These are phyloP conservation scores for Neobulgaria alba DNA, from an alignment of 2,329 filamentous ascomycete species.

Conservation along the genomic window DNA sequence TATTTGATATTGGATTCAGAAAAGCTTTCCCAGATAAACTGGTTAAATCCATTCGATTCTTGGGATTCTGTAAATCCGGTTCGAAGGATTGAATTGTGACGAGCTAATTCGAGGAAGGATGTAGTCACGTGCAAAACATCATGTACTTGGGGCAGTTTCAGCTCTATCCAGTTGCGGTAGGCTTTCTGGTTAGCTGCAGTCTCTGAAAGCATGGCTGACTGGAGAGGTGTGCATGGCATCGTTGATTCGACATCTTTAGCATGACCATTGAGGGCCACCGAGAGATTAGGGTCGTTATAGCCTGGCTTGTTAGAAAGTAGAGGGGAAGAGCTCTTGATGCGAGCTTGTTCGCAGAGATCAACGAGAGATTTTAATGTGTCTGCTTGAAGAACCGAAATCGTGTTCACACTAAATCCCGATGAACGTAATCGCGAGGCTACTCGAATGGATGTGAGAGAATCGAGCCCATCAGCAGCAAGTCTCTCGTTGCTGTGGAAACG, in stretches of 20 bases:
- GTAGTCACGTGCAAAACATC: slow-evolving; percentile 33
- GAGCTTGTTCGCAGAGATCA: slow-evolving; percentile 27
- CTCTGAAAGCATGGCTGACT: slow-evolving; percentile 73
- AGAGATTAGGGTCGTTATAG: background rate
- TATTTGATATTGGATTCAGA: slow-evolving; percentile 31
- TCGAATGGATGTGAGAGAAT: slow-evolving; percentile 56
- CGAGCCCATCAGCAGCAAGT: slow-evolving; percentile 49
- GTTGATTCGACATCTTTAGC: slow-evolving; percentile 38
- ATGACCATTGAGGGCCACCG: slow-evolving; percentile 14
- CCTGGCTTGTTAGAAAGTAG: background rate
- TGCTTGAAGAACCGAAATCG: slow-evolving; percentile 52
- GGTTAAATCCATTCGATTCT: slow-evolving; percentile 41
- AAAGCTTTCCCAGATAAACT: slow-evolving; percentile 54
- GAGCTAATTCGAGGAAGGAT: slow-evolving; percentile 42
- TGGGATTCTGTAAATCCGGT: slow-evolving; percentile 59
- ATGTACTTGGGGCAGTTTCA: slow-evolving; percentile 37
- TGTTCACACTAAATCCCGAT: slow-evolving; percentile 45
- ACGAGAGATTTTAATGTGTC: slow-evolving; percentile 36
- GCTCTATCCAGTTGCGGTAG: slow-evolving; percentile 72
- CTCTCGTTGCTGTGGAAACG: slow-evolving; percentile 28
- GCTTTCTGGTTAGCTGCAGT: slow-evolving; percentile 48
- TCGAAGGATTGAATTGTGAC: slow-evolving; percentile 58
- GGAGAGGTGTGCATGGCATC: slow-evolving; percentile 61
- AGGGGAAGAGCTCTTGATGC: slow-evolving; percentile 2
- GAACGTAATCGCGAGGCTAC: slow-evolving; percentile 56